Percentiles rank a stretch among this genome's conserved stretches.
phyloP scores from a whole-genome alignment of 2,329 filamentous ascomycete genomes.

The Phyllosticta citribraziliensis region DNA sequence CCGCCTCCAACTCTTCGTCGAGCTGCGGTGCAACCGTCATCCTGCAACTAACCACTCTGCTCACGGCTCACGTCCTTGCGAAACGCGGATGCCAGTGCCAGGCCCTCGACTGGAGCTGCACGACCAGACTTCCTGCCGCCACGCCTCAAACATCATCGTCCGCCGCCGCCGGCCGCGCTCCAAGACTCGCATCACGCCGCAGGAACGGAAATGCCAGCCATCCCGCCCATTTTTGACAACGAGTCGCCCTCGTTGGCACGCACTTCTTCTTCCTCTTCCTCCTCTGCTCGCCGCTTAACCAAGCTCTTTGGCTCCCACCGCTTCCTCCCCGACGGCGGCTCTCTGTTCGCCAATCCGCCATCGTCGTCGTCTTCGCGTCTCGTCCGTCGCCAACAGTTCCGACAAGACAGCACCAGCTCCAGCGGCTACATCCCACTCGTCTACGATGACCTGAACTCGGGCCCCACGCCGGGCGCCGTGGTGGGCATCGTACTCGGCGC shows the following conservation, averaged over 20 bases:
- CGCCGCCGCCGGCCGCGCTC: not conserved
- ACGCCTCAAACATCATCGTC: not conserved
- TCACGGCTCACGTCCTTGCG: not conserved
- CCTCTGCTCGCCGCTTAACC: not conserved
- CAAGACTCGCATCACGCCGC: not conserved
- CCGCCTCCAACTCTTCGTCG: not conserved
- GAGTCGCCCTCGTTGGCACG: not conserved
- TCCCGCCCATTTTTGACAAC: not conserved
- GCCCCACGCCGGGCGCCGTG: slow-evolving; percentile 47
- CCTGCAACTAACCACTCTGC: not conserved
- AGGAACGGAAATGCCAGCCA: slow-evolving; percentile 1
- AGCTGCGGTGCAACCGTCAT: not conserved
- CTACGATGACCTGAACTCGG: slow-evolving; percentile 45
- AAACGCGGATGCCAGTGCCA: not conserved
- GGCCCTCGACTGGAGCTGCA: not conserved
- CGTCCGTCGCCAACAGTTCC: not conserved
- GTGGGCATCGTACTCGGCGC: slow-evolving; percentile 51
- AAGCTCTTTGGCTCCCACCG: not conserved
- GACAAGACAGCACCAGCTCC: slow-evolving; percentile 15
- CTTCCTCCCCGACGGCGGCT: not conserved
- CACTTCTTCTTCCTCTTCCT: not conserved
- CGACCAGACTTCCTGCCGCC: not conserved
- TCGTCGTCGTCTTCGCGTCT: not conserved
- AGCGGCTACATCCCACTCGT: slow-evolving; percentile 49
- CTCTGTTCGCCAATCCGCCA: not conserved